Base-by-base conservation (phyloP, 257 asterid species). In the Fraxinus excelsior region DNA sequence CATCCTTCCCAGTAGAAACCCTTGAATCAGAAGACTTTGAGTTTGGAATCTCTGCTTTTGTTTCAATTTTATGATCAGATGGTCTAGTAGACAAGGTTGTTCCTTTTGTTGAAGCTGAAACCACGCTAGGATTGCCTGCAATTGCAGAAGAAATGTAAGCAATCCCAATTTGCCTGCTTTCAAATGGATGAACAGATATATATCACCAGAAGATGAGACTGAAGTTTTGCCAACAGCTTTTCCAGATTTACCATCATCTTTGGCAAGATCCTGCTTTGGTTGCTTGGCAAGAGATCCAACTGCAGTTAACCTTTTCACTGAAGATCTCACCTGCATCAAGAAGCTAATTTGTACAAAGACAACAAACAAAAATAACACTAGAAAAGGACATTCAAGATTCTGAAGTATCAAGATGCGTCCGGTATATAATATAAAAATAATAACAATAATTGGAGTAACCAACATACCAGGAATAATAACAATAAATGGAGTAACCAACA, bases 201-300 rank as follows among this genome's bases (percentile, higher is more conserved):
- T 82, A 67, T 73, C 80, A 83, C 81, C 86, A 69, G 89, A 84
- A 78, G 86, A 67, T 53, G 87, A 78, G 78, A 85, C 85, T 77
- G 91, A 80, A 75, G 83, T 66, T 84, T 91, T 83, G 76, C 86
- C 91, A 73, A 80, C 82, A 49, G 80, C 80, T 85, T 91, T 96
- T 53, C 86, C 86, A 67, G 92, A 82, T 79, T 88, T 93, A 68
- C 84, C 89, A 58, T 96, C 97, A 80, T 93, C 98, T 87, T 88
- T 96, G 67, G 84, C 78, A 74, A 29, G 71, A 79, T 95, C 98
- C 76, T 76, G 90, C 89, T 91, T 94, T 62, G 84, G 76, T 85
- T 91, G 99, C 88, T 93, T 93, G 67, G 92, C 75, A 73, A 84
- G 86, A 67, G 97, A 87, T 71, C 89, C 92, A 76, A 81, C 81